phyloP scores from a whole-genome alignment of 2,329 filamentous ascomycete genomes.

The Colletotrichum sublineola region DNA sequence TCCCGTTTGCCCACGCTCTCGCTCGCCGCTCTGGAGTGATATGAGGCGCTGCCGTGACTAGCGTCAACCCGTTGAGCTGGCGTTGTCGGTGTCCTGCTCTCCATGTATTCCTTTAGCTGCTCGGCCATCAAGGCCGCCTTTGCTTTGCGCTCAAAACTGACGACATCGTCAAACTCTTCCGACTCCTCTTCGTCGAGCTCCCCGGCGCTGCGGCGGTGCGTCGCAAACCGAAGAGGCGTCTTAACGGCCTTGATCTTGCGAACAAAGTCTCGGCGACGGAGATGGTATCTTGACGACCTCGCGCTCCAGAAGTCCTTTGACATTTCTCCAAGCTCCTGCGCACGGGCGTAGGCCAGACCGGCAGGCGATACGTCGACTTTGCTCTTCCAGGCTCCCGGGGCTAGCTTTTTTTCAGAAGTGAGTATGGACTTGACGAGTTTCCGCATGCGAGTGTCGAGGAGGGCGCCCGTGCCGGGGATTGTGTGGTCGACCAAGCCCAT shows the following conservation, averaged over 20 bases:
- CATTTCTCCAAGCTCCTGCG: slow-evolving; percentile 56
- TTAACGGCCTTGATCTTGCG: slow-evolving; percentile 53
- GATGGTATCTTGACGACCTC: slow-evolving; percentile 53
- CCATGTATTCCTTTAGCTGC: slow-evolving; percentile 36
- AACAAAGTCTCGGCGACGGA: slow-evolving; percentile 55
- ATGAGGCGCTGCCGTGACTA: neutral
- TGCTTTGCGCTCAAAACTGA: slow-evolving; percentile 43
- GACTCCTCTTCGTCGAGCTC: slow-evolving; percentile 53
- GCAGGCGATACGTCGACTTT: slow-evolving; percentile 50
- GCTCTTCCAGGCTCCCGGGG: slow-evolving; percentile 50
- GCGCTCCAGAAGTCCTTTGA: slow-evolving; percentile 58
- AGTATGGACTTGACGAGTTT: slow-evolving; percentile 52
- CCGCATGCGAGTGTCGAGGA: slow-evolving; percentile 53
- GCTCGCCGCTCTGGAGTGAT: slow-evolving; percentile 21
- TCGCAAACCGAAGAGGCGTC: slow-evolving; percentile 57
- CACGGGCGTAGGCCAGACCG: slow-evolving; percentile 51
- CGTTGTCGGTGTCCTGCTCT: slow-evolving; percentile 22
- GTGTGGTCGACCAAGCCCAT: slow-evolving; percentile 57
- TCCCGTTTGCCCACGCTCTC: slow-evolving; percentile 30
- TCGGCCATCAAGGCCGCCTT: slow-evolving; percentile 30
- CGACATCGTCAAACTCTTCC: slow-evolving; percentile 53
- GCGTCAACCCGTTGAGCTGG: neutral
- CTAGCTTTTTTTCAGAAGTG: slow-evolving; percentile 33
- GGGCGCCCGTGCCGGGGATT: slow-evolving; percentile 50
- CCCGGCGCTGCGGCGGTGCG: slow-evolving; percentile 49